Evolutionary conservation across 768 basidiomycete species (phyloP), one percentile per base, ranked within the genome.

Genomic region (Calocybe gangraenosa): DNA sequence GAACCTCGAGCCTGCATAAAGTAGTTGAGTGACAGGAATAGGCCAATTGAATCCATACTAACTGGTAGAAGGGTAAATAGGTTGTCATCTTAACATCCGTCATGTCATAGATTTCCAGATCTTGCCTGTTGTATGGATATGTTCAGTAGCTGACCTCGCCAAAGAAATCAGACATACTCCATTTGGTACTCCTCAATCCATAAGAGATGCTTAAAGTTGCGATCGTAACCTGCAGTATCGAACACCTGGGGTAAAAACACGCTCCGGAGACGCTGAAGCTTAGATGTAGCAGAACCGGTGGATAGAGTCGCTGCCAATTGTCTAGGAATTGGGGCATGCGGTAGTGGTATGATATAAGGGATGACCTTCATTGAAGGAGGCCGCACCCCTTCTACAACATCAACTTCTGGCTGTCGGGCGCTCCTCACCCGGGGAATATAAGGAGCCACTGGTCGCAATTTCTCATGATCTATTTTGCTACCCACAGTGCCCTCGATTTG

Each of bases 181-280:
- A 56, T 55, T 18, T 53, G 53, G 44, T 49, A 52, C 32, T 62
- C 60, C 39, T 62, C 60, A 14, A 57, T 64, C 78, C 80, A 81
- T 0, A 84, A 52, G 3, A 84, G 57, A 15, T 64, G 55, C 54
- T 76, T 75, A 63, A 79, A 82, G 39, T 67, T 63, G 0, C 67
- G 59, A 0, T 64, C 62, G 50, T 82, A 78, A 0, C 71, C 68
- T 1, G 55, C 56, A 19, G 52, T 59, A 37, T 70, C 58, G 10
- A 82, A 50, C 0, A 36, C 40, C 0, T 15, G n/a, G 0, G 81
- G 79, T 8, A 84, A 50, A 35, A 68, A 71, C 1, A 65, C 44
- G 1, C 53, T 49, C 36, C 52, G 54, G 9, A 81, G 42, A 7
- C 63, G 58, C 0, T 46, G 48, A 10, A 68, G 31, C 11, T 28